phyloP scores from a whole-genome alignment of 2,329 filamentous ascomycete species.

The Orbilia ellipsospora region DNA sequence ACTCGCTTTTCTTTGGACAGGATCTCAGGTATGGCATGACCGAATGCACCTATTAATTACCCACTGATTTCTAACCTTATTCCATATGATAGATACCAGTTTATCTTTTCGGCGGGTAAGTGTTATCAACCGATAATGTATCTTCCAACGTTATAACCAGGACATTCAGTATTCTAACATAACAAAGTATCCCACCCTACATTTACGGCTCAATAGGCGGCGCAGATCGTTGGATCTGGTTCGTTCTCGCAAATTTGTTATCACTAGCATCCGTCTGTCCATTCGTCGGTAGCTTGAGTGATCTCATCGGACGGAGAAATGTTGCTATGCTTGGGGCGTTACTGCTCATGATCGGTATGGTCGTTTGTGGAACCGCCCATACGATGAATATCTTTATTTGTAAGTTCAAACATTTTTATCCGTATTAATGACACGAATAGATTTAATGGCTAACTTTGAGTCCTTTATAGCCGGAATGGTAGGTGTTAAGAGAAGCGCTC shows the following conservation, averaged over 20 bases:
- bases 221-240: conserved; percentile 63
- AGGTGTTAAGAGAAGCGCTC: conserved; percentile 59
- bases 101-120: conserved; percentile 63
- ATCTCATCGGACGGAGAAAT: conserved; percentile 72
- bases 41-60: not conserved
- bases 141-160: not conserved
- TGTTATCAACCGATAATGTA: too few relatives aligned
- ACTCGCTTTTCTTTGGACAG: conserved; percentile 37
- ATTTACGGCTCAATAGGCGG: conserved; percentile 66
- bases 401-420: conserved; percentile 59
- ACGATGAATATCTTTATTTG: conserved; percentile 73
- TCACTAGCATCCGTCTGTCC: conserved; percentile 70
- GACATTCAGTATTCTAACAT: not conserved
- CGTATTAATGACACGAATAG: not conserved
- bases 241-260: conserved; percentile 67
- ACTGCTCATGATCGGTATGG: conserved; percentile 70
- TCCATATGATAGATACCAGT: conserved; percentile 16
- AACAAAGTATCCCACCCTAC: conserved; percentile 57
- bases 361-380: conserved; percentile 70
- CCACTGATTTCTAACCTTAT: not conserved
- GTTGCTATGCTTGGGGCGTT: conserved; percentile 69
- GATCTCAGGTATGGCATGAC: conserved; percentile 17
- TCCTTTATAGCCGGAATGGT: conserved; percentile 10
- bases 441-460: conserved; percentile 3
- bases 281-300: conserved; percentile 74